phyloP scores from a whole-genome alignment of 2,329 filamentous ascomycete species.

The Epicoccum nigrum region DNA sequence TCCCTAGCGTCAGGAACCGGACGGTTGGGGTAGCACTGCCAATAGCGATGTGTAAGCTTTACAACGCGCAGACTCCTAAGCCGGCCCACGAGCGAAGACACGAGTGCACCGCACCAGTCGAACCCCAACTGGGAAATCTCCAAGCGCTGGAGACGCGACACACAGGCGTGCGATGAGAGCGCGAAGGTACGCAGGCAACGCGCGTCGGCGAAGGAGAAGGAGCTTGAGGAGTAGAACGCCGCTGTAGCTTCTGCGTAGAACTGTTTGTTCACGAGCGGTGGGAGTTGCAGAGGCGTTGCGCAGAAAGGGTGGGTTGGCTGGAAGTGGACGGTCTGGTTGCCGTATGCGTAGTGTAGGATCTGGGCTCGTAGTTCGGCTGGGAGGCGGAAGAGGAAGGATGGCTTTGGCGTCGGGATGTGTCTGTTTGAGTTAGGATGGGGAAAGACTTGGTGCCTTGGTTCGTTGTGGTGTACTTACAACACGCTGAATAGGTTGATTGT shows the following conservation, averaged over 20 bases:
- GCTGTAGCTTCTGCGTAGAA: slow-evolving; percentile 1
- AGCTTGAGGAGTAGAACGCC: background rate
- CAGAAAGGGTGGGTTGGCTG: background rate
- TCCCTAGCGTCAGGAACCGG: background rate
- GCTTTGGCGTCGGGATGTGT: background rate
- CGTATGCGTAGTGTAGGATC: background rate
- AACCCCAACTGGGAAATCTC: background rate
- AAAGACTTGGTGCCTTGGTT: too few species aligned
- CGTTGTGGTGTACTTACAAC: background rate
- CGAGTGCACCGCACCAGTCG: background rate
- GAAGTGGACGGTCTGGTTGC: background rate
- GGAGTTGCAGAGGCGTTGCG: background rate
- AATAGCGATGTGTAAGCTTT: background rate
- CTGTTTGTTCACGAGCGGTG: background rate
- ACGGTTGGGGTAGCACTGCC: too few species aligned
- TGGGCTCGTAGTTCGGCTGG: slow-evolving; percentile 4
- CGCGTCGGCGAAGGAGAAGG: background rate
- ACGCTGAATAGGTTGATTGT: background rate
- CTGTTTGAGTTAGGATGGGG: background rate
- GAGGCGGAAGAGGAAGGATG: background rate
- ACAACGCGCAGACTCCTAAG: background rate
- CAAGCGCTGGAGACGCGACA: background rate
- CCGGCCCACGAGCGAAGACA: background rate
- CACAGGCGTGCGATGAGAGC: background rate
- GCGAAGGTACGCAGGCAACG: slow-evolving; percentile 5